Percentiles rank a stretch among this genome's conserved stretches.
phyloP scores from a whole-genome alignment of 2,329 filamentous ascomycete species.

The Xylariaceae sp. region DNA sequence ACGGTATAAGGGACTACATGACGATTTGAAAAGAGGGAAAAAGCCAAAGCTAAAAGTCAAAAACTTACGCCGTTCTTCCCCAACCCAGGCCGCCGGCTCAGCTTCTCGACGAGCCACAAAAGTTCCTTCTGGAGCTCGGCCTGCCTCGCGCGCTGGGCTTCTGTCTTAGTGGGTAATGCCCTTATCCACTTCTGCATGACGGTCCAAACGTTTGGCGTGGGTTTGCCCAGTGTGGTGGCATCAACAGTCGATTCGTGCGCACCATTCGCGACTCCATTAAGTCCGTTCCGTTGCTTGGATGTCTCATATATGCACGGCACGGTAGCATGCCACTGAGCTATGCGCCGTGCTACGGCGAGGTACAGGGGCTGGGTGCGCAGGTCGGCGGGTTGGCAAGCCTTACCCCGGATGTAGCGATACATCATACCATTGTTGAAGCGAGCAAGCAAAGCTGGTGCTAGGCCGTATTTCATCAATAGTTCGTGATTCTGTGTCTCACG shows the following conservation, averaged over 20 bases:
- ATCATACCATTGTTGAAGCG: conserved; percentile 96
- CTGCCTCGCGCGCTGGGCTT: conserved; percentile 71
- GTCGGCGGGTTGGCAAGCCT: conserved; percentile 79
- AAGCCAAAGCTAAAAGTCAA: not conserved
- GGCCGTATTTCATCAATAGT: conserved; percentile 78
- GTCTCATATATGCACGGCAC: conserved; percentile 61
- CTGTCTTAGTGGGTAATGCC: conserved; percentile 77
- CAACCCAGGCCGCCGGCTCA: conserved; percentile 79
- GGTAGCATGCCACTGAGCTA: conserved; percentile 91
- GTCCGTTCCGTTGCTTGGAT: conserved; percentile 46
- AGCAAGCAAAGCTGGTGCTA: conserved; percentile 86
- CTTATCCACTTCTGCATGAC: conserved; percentile 96
- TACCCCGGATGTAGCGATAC: conserved; percentile 87
- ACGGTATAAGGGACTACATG: too few relatives aligned
- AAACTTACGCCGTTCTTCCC: conserved; percentile 73
- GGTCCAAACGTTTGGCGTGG: conserved; percentile 88
- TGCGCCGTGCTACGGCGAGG: conserved; percentile 78
- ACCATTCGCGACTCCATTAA: conserved; percentile 40
- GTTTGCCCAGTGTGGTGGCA: conserved; percentile 67
- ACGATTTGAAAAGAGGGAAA: too few relatives aligned
- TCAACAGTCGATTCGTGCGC: conserved; percentile 51
- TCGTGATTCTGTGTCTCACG: conserved; percentile 82
- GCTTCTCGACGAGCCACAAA: conserved; percentile 68
- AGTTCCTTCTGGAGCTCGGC: conserved; percentile 76
- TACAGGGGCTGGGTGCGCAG: conserved; percentile 77